These are phyloP conservation scores for Phalaenopsis aphrodite DNA, from an alignment of 106 monocot species.

Conservation along the genomic window DNA sequence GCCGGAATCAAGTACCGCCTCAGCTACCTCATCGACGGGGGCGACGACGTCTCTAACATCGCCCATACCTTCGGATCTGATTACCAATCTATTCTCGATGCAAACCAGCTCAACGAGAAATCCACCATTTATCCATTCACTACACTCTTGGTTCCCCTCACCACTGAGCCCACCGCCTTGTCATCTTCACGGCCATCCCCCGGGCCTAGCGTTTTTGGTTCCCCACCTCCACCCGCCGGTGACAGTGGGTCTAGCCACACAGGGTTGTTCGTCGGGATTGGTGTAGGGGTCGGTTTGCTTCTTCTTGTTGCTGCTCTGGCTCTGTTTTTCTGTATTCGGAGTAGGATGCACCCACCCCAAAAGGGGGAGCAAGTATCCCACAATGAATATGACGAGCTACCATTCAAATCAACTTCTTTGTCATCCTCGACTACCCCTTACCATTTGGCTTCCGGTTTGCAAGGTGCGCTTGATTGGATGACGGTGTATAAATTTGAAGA, in stretches of 20 bases:
- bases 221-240: conserved; percentile 9
- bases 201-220: conserved; percentile 10
- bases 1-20: conserved; percentile 49
- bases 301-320: neutral
- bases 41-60: conserved; percentile 37
- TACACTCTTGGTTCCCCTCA: conserved; percentile 59
- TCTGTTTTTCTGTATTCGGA: conserved; percentile 12
- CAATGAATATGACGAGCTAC: neutral
- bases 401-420: neutral
- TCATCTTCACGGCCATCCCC: conserved; percentile 10
- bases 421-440: conserved; percentile 1
- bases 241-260: neutral
- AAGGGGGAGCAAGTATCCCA: neutral
- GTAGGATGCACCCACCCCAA: neutral
- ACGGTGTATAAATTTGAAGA: conserved; percentile 61
- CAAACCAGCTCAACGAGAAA: conserved; percentile 30
- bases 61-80: conserved; percentile 29
- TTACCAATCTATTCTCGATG: conserved; percentile 23
- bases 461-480: conserved; percentile 49
- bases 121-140: conserved; percentile 50
- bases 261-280: conserved; percentile 42
- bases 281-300: conserved; percentile 29
- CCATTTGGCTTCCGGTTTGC: conserved; percentile 23
- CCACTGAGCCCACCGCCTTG: conserved; percentile 24
- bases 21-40: conserved; percentile 39